A percentile compares a stretch with the other conserved stretches of the same genome.
phyloP scores from a whole-genome alignment of 768 basidiomycete species.

The Mycena belliarum region DNA sequence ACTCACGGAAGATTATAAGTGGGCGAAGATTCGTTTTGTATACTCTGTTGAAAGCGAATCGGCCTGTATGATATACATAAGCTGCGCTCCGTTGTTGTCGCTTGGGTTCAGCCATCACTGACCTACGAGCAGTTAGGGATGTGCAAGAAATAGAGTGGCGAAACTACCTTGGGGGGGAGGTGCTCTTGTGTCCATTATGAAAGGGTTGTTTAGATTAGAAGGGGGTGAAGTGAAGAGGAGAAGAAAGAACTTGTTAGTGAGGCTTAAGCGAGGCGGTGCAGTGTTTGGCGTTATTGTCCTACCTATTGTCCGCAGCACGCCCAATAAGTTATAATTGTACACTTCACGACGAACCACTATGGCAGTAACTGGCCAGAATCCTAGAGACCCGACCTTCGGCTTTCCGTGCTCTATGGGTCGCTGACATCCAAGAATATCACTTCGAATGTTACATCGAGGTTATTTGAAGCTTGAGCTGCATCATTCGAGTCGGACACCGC shows the following conservation, averaged over 20 bases:
- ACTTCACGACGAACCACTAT: too few species aligned
- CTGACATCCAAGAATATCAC: too few species aligned
- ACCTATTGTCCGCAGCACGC: too few species aligned
- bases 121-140: conserved; percentile 17
- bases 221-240: conserved; percentile 1
- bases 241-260: background rate
- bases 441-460: too few species aligned
- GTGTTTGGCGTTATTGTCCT: background rate
- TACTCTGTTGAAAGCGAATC: conserved; percentile 52
- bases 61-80: conserved; percentile 32
- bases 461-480: too few species aligned
- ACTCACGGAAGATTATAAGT: conserved; percentile 49
- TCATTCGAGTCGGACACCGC: background rate
- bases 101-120: background rate
- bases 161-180: conserved; percentile 44
- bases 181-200: conserved; percentile 37
- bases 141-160: background rate
- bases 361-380: too few species aligned
- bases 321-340: too few species aligned
- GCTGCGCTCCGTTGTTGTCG: background rate
- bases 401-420: too few species aligned
- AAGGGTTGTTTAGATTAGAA: background rate
- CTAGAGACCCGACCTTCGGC: too few species aligned
- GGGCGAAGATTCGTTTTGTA: conserved; percentile 64
- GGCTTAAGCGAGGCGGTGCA: background rate